Evolutionary conservation across 768 basidiomycete genomes (phyloP), one percentile per base, ranked within the genome.

Genomic region (Boletales sp.): DNA sequence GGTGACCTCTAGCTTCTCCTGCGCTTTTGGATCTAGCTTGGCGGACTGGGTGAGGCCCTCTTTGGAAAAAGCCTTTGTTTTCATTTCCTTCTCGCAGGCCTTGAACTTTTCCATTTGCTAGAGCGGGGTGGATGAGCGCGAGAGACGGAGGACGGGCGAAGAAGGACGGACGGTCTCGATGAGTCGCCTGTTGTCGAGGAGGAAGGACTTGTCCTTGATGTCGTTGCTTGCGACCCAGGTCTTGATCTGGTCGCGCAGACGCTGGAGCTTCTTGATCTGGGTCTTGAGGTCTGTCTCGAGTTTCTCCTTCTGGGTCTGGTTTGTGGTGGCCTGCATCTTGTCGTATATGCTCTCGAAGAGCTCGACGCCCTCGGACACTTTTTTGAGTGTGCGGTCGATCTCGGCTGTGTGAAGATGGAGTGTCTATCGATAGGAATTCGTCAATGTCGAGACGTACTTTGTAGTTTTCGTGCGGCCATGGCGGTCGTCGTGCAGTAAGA

Each of bases 41-140:
- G 91, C 81, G 11, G 93, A 91, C 52, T 94, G 91, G 53, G 87
- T 97, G 37, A 99, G 78, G 37, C 97, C 97, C 70, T 98, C 97
- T 65, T 98, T 99, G 17, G 94, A 97, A 72, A 98, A 99, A 0
- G 97, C 97, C 70, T 99, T 99, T 51, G 97, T 98, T 80, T 99
- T 99, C 95, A 98, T 98, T 73, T 99, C 97, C 76, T 98, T 99
- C 75, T 99, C 97, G 73, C 94, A 94, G 19, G 95, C 95, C 64
- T 99, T 99, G 83, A 99, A 99, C 67, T 93, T 94, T 76, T 99
- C 97, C 97, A 99, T 99, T 98, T 98, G 97, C 97, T 98, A 70
- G 51, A 40, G 14, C 17, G 32, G 35, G 24, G 24, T 27, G 24
- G 24, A 5, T 27, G 24, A 27, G 24, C 24, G 24, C 24, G 59